These are phyloP conservation scores for Ambrosiella beaveri DNA, from an alignment of 2,329 filamentous ascomycete genomes.

Conservation along the genomic window DNA sequence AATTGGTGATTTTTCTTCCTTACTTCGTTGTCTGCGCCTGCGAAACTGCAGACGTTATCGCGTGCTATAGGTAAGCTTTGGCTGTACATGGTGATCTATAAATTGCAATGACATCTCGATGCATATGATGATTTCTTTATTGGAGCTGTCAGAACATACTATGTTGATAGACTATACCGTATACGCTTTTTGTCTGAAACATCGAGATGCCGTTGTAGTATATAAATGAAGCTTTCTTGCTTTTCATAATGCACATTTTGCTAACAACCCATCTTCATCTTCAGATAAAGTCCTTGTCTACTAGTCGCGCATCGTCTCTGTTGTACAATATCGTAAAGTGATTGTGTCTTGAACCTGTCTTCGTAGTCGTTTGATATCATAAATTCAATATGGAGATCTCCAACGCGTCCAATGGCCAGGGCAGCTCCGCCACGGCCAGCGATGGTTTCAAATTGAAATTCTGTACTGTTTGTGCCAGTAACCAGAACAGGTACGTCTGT, in stretches of 20 bases:
- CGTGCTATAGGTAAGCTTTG: slow-evolving; percentile 1
- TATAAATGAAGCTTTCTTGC: background rate
- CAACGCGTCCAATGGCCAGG: background rate
- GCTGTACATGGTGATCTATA: background rate
- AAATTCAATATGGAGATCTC: background rate
- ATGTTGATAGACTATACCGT: slow-evolving; percentile 42
- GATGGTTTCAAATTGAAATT: slow-evolving; percentile 75
- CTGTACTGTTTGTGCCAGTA: slow-evolving; percentile 97
- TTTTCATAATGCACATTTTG: slow-evolving; percentile 13
- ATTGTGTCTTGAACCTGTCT: slow-evolving; percentile 6
- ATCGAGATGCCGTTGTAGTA: slow-evolving; percentile 5
- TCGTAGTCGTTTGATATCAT: background rate
- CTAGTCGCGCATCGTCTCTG: background rate
- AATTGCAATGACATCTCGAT: slow-evolving; percentile 13
- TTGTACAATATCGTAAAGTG: slow-evolving; percentile 3
- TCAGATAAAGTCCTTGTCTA: slow-evolving; percentile 3
- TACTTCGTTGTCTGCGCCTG: background rate
- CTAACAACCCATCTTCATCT: slow-evolving; percentile 1
- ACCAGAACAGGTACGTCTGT: slow-evolving; percentile 67
- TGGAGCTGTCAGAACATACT: slow-evolving; percentile 57
- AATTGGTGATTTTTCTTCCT: background rate
- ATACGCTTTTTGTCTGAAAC: slow-evolving; percentile 35
- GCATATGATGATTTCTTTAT: slow-evolving; percentile 39
- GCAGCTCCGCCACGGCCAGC: slow-evolving; percentile 21
- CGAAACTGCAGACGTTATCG: background rate